Conservation (phyloP, 129 eudicot genomes). For the Lonicera japonica region DNA sequence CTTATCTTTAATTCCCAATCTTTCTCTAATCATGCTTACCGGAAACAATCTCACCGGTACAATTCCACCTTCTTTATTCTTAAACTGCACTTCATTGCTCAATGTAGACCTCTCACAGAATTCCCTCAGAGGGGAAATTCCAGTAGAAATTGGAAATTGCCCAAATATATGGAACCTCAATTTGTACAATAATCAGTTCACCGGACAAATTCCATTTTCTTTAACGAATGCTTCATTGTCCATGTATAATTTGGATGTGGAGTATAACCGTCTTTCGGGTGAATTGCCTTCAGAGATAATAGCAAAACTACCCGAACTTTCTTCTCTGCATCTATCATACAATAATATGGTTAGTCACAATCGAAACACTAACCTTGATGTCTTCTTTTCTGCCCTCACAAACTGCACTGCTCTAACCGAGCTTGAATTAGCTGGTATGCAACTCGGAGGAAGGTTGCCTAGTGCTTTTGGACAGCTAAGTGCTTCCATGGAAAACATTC, state of each 20-base stretch:
- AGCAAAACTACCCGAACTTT: constrained; percentile 28
- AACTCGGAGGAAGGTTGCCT: constrained; percentile 42
- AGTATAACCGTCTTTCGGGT: constrained; percentile 44
- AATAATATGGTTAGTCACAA: constrained; percentile 48
- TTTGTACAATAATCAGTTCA: constrained; percentile 44
- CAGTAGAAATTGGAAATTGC: constrained; percentile 45
- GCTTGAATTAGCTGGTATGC: constrained; percentile 51
- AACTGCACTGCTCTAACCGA: constrained; percentile 38
- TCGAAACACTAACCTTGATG: constrained; percentile 38
- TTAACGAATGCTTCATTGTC: constrained; percentile 29
- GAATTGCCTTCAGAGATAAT: constrained; percentile 47
- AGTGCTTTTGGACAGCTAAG: constrained; percentile 31
- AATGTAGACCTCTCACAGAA: constrained; percentile 48
- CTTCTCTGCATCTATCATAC: constrained; percentile 40
- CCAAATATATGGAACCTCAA: constrained; percentile 41
- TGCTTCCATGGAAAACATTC: constrained; percentile 9
- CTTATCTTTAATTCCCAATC: constrained; percentile 33
- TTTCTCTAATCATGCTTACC: constrained; percentile 25
- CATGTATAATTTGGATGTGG: constrained; percentile 43
- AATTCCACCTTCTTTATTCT: constrained; percentile 49
- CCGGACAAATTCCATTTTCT: constrained; percentile 50
- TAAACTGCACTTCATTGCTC: constrained; percentile 44
- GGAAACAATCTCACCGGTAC: constrained; percentile 31
- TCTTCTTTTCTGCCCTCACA: constrained; percentile 34
- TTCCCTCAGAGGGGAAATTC: constrained; percentile 31